Evolutionary conservation across 192 early-diverging fungal genomes (phyloP).

Genomic region (Backusella australiensis): DNA sequence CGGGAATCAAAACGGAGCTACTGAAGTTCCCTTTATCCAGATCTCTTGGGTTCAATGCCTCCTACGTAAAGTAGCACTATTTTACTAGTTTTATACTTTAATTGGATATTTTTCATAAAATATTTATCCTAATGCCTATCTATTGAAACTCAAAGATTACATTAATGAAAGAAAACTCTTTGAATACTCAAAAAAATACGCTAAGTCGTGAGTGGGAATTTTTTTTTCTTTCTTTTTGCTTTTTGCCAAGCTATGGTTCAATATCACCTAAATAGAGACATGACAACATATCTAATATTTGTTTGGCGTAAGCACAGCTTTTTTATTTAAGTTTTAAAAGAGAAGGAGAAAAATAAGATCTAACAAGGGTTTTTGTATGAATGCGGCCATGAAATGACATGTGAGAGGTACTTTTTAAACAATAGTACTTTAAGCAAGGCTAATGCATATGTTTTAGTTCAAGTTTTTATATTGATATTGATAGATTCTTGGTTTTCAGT

Average conservation of each 20-base stretch:
- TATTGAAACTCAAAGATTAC: background rate
- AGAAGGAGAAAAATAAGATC: background rate
- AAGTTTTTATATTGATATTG: background rate
- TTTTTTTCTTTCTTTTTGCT: background rate
- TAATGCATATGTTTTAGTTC: background rate
- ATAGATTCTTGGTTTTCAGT: background rate
- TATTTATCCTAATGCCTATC: background rate
- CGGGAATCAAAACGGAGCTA: background rate
- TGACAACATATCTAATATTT: background rate
- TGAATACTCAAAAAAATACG: background rate
- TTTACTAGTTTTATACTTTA: background rate
- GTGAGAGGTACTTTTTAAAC: background rate
- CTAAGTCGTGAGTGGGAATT: background rate
- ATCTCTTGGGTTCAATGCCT: background rate
- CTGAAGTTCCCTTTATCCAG: background rate
- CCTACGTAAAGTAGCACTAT: background rate
- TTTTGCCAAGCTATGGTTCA: background rate
- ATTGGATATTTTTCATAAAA: background rate
- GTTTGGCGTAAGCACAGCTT: background rate
- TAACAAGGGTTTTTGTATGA: background rate
- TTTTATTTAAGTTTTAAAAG: background rate
- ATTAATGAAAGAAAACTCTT: background rate
- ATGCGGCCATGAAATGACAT: background rate
- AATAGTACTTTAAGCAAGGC: background rate
- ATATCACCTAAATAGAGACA: background rate